These are phyloP conservation scores for Pythium insidiosum DNA, from an alignment of 352 stramenopile species.

Conservation along the genomic window DNA sequence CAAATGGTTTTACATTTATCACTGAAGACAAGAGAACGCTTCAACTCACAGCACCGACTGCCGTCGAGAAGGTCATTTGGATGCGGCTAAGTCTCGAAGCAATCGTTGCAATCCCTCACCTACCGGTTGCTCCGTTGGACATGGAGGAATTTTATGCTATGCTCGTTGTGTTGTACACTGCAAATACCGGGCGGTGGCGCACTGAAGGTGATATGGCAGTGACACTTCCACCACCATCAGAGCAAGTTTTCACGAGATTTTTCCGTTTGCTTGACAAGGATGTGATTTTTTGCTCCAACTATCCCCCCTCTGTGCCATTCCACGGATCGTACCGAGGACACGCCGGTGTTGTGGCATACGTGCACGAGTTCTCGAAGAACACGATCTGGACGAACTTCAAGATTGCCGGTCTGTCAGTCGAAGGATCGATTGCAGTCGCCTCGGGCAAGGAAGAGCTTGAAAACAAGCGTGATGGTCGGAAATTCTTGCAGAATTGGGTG, in stretches of 20 bases:
- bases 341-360: slow-evolving; percentile 61
- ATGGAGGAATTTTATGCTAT: slow-evolving; percentile 89
- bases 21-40: slow-evolving; percentile 83
- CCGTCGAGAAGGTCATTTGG: slow-evolving; percentile 84
- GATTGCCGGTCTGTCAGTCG: slow-evolving; percentile 73
- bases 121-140: slow-evolving; percentile 72
- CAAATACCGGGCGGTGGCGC: slow-evolving; percentile 67
- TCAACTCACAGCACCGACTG: slow-evolving; percentile 62
- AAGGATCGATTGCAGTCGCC: slow-evolving; percentile 76
- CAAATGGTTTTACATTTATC: slow-evolving; percentile 85
- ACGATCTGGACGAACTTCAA: slow-evolving; percentile 85
- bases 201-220: slow-evolving; percentile 85
- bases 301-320: slow-evolving; percentile 82
- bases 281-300: slow-evolving; percentile 85
- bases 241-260: slow-evolving; percentile 85
- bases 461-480: slow-evolving; percentile 73
- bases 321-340: slow-evolving; percentile 75
- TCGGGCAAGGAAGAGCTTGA: slow-evolving; percentile 83
- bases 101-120: slow-evolving; percentile 75
- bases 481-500: slow-evolving; percentile 87
- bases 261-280: slow-evolving; percentile 82
- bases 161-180: slow-evolving; percentile 82
- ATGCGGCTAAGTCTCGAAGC: slow-evolving; percentile 79
- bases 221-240: slow-evolving; percentile 72
- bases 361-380: slow-evolving; percentile 73